Evolutionary conservation across 805 yeast genomes (phyloP), one percentile per base, ranked within the genome.

Genomic region (Candida easanensis): DNA sequence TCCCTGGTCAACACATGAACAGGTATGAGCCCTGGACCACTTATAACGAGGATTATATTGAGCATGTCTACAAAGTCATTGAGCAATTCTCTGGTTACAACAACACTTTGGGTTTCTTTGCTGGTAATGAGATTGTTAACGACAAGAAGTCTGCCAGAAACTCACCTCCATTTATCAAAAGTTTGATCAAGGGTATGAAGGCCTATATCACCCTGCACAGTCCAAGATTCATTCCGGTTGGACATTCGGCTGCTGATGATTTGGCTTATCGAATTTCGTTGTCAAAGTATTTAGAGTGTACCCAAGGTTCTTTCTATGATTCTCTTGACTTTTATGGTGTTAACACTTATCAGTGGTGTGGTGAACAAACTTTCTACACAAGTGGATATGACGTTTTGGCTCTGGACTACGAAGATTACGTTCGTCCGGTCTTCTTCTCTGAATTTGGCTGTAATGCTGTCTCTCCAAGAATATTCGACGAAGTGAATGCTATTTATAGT

Each of bases 341-440:
- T 56, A 91, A 93, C 68, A 88, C 95, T 38, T 93, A 93, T 64
- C 87, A 89, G 50, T 91, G 98, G 98, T 93, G 98, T 71, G 98
- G 98, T 3, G 76, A 79, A 37, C 96, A 88, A 62, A 84, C 93
- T 0, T 81, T 88, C 60, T 68, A 79, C 46, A 71, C 87, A 2
- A 84, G 95, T 53, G 97, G 97, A 0, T 84, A 82, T 54, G 71
- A 76, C 48, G 56, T 67, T n/a, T 74, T 91, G 25, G 85, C 86
- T 8, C 71, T 71, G 25, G 95, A 87, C 48, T 90, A 88, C 59
- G 59, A 66, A 18, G 75, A 76, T 27, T 88, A 76, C 59, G 62
- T 84, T 2, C 77, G 80, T 43, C 98, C 98, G 1, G 76, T 91
- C 0, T 85, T 91, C 61, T 77, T 91, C 41, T 88, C 97, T 1